Evolutionary conservation across 1,139 yeast species (phyloP).

Genomic region (Blastobotrys petasosporus): DNA sequence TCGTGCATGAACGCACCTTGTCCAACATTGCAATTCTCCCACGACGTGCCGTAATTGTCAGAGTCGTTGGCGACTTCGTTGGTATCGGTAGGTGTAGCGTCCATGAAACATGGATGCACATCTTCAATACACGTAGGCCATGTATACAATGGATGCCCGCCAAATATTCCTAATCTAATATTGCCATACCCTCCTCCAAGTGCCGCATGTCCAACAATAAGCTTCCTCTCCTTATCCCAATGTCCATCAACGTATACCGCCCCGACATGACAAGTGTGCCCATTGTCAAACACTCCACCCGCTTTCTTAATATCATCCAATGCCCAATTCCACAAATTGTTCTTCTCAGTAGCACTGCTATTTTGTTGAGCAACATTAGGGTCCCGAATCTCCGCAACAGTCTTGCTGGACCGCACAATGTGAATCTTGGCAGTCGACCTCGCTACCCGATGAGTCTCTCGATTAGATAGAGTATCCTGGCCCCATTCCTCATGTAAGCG

Average conservation of each 20-base stretch:
- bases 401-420: constrained; percentile 57
- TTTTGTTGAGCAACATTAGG: constrained; percentile 87
- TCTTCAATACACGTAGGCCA: constrained; percentile 82
- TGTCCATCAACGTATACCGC: constrained; percentile 79
- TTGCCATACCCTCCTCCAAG: constrained; percentile 79
- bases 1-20: constrained; percentile 95
- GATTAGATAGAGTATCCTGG: constrained; percentile 45
- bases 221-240: constrained; percentile 56
- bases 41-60: constrained; percentile 74
- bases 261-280: constrained; percentile 67
- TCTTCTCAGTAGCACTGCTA: constrained; percentile 60
- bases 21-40: constrained; percentile 86
- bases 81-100: constrained; percentile 56
- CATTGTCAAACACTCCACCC: constrained; percentile 51
- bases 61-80: constrained; percentile 83
- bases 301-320: constrained; percentile 55
- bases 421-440: constrained; percentile 74
- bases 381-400: constrained; percentile 67
- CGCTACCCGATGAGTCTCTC: constrained; percentile 33
- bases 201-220: constrained; percentile 87
- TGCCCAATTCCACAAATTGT: constrained; percentile 75
- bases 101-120: constrained; percentile 62
- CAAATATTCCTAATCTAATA: constrained; percentile 79
- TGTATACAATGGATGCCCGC: constrained; percentile 84
- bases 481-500: constrained; percentile 66